Percentiles rank a stretch among this genome's conserved stretches.
phyloP scores from a whole-genome alignment of 1,284 basidiomycete species.

The Sanghuangporus baumii region DNA sequence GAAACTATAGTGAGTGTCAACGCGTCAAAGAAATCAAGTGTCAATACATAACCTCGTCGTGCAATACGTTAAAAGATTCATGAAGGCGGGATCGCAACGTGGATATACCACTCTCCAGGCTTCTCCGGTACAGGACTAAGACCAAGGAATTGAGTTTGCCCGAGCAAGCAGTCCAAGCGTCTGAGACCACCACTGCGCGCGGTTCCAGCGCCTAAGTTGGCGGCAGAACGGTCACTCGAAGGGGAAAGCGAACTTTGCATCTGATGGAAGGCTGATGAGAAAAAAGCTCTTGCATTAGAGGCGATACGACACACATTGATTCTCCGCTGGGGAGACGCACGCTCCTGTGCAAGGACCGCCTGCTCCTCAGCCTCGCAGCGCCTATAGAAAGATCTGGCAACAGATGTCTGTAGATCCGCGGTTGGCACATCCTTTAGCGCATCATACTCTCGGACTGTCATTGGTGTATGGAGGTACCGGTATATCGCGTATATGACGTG shows the following conservation, averaged over 20 bases:
- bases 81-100: not conserved
- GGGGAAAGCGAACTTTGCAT: not conserved
- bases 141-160: slow-evolving; percentile 10
- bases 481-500: slow-evolving; percentile 13
- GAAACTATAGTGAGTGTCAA: too few species aligned
- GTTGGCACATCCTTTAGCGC: slow-evolving; percentile 1
- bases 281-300: not conserved
- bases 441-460: slow-evolving; percentile 7
- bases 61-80: not conserved
- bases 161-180: slow-evolving; percentile 15
- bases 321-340: not conserved
- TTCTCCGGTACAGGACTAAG: not conserved
- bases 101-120: not conserved
- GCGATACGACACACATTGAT: not conserved
- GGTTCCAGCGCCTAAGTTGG: not conserved
- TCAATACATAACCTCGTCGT: not conserved
- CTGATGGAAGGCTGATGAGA: slow-evolving; percentile 2
- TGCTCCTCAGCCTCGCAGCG: not conserved
- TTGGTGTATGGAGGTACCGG: slow-evolving; percentile 4
- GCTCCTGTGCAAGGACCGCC: not conserved
- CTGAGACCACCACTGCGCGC: slow-evolving; percentile 7
- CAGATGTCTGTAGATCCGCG: slow-evolving; percentile 2
- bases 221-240: not conserved
- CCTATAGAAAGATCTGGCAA: slow-evolving; percentile 12
- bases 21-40: too few species aligned